These are phyloP conservation scores for Jackrogersella minutella DNA, from an alignment of 495 filamentous ascomycete genomes.

Conservation along the genomic window DNA sequence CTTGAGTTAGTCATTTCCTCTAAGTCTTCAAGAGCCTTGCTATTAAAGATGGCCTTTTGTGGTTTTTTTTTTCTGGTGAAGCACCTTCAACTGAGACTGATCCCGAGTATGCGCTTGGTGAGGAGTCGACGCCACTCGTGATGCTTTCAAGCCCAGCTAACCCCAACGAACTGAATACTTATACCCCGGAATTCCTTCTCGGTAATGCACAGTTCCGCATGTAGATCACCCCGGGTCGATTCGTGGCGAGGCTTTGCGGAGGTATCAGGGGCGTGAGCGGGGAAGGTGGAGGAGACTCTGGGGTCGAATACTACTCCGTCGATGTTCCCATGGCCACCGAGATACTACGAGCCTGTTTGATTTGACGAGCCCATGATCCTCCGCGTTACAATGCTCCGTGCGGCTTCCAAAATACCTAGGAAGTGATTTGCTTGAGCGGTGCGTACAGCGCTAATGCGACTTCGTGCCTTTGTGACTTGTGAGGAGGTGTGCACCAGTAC, in stretches of 20 bases:
- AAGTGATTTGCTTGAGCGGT: constrained; percentile 3
- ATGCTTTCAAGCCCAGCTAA: neutral
- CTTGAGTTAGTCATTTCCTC: constrained; percentile 14
- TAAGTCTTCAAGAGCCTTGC: neutral
- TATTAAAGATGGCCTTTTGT: neutral
- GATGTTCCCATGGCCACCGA: neutral
- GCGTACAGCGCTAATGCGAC: neutral
- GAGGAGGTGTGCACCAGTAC: constrained; percentile 16
- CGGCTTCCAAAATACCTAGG: constrained; percentile 7
- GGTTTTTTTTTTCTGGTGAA: neutral
- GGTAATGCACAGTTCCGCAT: constrained; percentile 14
- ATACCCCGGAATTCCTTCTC: constrained; percentile 2
- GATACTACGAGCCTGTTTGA: neutral
- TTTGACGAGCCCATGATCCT: constrained; percentile 4
- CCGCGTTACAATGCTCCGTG: neutral
- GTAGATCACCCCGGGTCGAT: constrained; percentile 12
- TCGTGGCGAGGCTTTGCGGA: constrained; percentile 14
- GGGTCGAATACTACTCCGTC: neutral
- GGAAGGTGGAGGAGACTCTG: constrained; percentile 21
- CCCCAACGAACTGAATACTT: neutral
- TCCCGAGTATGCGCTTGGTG: neutral
- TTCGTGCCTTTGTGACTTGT: neutral
- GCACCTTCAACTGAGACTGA: neutral
- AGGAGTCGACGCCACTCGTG: neutral
- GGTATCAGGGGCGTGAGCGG: constrained; percentile 16